Percentiles rank a stretch among this genome's conserved stretches.
phyloP scores from a whole-genome alignment of 2,329 filamentous ascomycete species.

The Nigrospora osmanthi region DNA sequence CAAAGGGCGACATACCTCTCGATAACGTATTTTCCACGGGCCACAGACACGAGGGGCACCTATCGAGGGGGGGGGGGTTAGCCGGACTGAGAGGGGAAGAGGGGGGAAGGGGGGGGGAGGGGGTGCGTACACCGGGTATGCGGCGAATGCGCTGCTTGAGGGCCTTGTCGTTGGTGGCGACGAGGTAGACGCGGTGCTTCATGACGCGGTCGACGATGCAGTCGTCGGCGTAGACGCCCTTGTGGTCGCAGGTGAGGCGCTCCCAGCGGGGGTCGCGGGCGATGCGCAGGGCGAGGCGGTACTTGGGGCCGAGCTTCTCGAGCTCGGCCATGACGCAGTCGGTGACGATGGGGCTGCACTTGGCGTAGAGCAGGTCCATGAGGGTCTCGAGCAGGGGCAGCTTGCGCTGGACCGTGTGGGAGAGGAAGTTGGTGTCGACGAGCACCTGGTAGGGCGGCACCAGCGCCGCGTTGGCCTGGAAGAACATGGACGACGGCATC shows the following conservation, averaged over 20 bases:
- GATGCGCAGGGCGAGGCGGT: constrained; percentile 76
- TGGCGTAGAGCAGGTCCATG: constrained; percentile 92
- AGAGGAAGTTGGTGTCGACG: constrained; percentile 82
- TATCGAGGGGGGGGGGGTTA: constrained; percentile 84
- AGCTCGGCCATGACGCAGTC: constrained; percentile 76
- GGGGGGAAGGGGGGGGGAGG: constrained; percentile 3
- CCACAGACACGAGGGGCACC: constrained; percentile 73
- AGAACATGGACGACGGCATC: constrained; percentile 78
- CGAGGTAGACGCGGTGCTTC: constrained; percentile 69
- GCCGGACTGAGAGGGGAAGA: constrained; percentile 39
- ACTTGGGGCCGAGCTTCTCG: constrained; percentile 72
- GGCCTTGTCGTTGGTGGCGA: constrained; percentile 56
- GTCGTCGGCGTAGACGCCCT: constrained; percentile 70
- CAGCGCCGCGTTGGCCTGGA: constrained; percentile 58
- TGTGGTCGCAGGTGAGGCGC: constrained; percentile 81
- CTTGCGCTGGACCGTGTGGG: constrained; percentile 85
- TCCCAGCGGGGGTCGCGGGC: constrained; percentile 88
- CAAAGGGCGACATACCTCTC: constrained; percentile 73
- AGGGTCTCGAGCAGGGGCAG: constrained; percentile 62
- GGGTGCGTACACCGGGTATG: not conserved
- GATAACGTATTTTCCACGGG: constrained; percentile 86
- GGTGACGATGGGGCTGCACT: constrained; percentile 83
- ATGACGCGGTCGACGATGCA: constrained; percentile 46
- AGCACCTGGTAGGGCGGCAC: constrained; percentile 75
- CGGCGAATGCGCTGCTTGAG: constrained; percentile 6